phyloP scores from a whole-genome alignment of 345 rosid species.

The Arabidopsis suecica region DNA sequence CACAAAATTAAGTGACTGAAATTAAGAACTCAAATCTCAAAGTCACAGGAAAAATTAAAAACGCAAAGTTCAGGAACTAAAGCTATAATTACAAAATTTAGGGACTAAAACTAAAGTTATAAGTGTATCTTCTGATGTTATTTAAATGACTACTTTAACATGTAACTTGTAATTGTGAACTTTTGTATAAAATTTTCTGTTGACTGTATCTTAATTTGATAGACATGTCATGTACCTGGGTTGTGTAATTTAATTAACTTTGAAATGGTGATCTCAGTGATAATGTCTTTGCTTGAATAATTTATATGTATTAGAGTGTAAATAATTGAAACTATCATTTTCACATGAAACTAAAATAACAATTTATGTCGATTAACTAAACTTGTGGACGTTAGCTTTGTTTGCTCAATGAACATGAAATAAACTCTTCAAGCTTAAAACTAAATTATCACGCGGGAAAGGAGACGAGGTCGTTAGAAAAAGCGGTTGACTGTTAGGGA shows the following conservation, averaged over 20 bases:
- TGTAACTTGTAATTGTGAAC: neutral
- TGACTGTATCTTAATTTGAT: neutral
- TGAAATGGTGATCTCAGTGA: neutral
- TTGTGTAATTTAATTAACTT: neutral
- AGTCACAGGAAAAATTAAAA: neutral
- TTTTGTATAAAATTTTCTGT: neutral
- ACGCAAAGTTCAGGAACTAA: neutral
- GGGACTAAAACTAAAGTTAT: neutral
- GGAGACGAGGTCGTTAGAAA: slow-evolving; percentile 6
- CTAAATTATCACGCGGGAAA: slow-evolving; percentile 15
- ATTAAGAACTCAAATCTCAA: too few species aligned
- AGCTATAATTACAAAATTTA: neutral
- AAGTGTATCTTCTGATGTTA: neutral
- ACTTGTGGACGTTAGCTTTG: neutral
- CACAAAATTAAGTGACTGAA: too few species aligned
- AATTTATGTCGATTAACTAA: neutral
- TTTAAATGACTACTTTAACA: neutral
- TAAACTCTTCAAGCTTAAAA: neutral
- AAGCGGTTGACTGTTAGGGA: slow-evolving; percentile 15
- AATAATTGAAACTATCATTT: slow-evolving; percentile 17
- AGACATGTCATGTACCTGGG: neutral
- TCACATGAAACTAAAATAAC: neutral
- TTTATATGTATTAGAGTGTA: neutral
- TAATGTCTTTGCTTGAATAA: slow-evolving; percentile 24
- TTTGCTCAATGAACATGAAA: neutral